Base-by-base conservation (phyloP, 192 early-diverging fungal genomes). In the Entomortierella lignicola region DNA sequence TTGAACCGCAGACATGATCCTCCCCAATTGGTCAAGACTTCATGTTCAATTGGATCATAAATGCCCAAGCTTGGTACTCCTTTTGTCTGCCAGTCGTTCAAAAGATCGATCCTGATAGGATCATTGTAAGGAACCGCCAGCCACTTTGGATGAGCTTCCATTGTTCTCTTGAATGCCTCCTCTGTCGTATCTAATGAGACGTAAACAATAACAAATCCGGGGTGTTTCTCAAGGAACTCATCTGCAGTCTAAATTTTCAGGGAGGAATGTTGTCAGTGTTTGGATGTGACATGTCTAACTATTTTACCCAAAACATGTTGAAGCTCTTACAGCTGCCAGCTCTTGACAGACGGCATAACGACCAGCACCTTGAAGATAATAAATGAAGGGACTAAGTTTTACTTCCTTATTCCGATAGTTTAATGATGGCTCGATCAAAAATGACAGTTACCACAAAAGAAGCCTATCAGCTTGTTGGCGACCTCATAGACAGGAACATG, bases 401-500 rank as follows among this genome's bases (percentile, higher is more conserved):
- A n/a, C n/a, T n/a, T n/a, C n/a, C n/a, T n/a, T n/a, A n/a, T n/a
- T n/a, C n/a, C n/a, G n/a, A n/a, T n/a, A n/a, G n/a, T n/a, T n/a
- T n/a, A n/a, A n/a, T n/a, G n/a, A 12, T 17, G 42, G 17, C 42
- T 12, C 17, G 42, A 43, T 11, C 8, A 60, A 25, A 25, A 37
- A 20, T 37, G 56, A n/a, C 23, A 8, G 58, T 57, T 77, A 77
- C 74, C 59, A 61, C 74, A 77, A 32, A 77, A 39, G 39, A 77
- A 77, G 4, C 74, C 74, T 23, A 77, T 59, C 18, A 41, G 64
- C 61, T 77, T 77, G 48, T 65, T 69, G 61, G 74, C 74, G 25
- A 77, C 74, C 30, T 77, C 61, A 17, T 69, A 77, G 37, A 77
- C 74, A 21, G 74, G 74, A 12, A 77, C 66, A 63, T 69, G 60